phyloP scores from a whole-genome alignment of 2,329 filamentous ascomycete species.

The Macrophomina tecta region DNA sequence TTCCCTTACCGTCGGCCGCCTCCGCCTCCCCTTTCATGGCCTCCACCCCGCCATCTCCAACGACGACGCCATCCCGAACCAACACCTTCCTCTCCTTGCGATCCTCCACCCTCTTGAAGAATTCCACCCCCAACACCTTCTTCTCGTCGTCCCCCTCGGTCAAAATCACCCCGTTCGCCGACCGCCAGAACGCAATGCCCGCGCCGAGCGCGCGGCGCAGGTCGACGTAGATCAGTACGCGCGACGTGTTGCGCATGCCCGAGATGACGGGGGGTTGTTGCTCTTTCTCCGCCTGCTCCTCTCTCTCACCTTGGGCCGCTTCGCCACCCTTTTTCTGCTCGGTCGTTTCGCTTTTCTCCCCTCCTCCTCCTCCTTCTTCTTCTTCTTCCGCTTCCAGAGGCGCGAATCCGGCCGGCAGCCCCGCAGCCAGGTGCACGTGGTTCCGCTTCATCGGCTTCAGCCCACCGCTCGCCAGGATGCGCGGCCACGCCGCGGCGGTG shows the following conservation, averaged over 20 bases:
- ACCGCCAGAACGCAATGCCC: slow-evolving; percentile 73
- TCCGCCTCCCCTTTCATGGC: slow-evolving; percentile 41
- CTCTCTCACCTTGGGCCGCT: background rate
- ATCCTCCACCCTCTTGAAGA: slow-evolving; percentile 74
- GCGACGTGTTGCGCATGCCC: slow-evolving; percentile 72
- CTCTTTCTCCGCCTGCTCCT: slow-evolving; percentile 6
- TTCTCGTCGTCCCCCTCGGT: slow-evolving; percentile 47
- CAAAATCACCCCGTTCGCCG: slow-evolving; percentile 57
- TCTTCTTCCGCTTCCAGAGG: slow-evolving; percentile 29
- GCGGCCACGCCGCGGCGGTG: slow-evolving; percentile 78
- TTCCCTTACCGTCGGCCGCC: background rate
- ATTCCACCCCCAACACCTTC: slow-evolving; percentile 68
- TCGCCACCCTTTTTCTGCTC: background rate
- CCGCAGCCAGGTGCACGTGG: slow-evolving; percentile 88
- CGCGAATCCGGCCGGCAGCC: slow-evolving; percentile 62
- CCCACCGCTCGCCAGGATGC: slow-evolving; percentile 78
- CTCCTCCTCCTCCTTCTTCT: slow-evolving; percentile 25
- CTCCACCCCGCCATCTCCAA: slow-evolving; percentile 57
- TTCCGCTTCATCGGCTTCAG: slow-evolving; percentile 81
- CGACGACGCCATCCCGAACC: slow-evolving; percentile 71
- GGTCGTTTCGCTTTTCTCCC: background rate
- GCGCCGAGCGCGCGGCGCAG: slow-evolving; percentile 68
- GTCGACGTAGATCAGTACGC: slow-evolving; percentile 77
- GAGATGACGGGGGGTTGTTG: slow-evolving; percentile 65
- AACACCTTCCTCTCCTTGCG: slow-evolving; percentile 67